Base-by-base conservation (phyloP, 2,329 filamentous ascomycete genomes). In the Fusarium sp. region DNA sequence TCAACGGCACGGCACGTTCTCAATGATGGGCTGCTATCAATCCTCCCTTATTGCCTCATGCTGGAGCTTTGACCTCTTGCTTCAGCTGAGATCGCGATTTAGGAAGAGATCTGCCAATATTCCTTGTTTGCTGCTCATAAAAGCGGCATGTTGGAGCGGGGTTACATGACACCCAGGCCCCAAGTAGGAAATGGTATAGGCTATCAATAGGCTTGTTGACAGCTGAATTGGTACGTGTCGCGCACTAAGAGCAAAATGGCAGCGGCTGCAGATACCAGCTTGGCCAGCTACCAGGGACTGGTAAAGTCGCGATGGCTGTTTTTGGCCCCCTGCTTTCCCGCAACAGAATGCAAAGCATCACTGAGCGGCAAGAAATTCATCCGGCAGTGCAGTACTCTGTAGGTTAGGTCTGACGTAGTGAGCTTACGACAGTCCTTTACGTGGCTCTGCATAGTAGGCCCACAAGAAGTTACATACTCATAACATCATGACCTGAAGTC, bases 281-380 rank as follows among this genome's bases (percentile, higher is more conserved):
- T 19, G 16, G 16, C 8, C 12, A n/a, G 9, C 4, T 6, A 10
- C 11, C 45, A 21, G 29, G 29, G 29, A 23, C 21, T 19, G 5
- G 3, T 19, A 9, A 23, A 23, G 21, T 23, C 29, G 8, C 21
- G 15, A 33, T n/a, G n/a, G 16, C 21, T 23, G 15, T 1, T 12
- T 14, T 33, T 23, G n/a, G n/a, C n/a, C n/a, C n/a, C n/a, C n/a
- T n/a, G n/a, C n/a, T n/a, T n/a, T n/a, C n/a, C n/a, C n/a, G n/a
- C n/a, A n/a, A n/a, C n/a, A n/a, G n/a, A n/a, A n/a, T n/a, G n/a
- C n/a, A n/a, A n/a, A n/a, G 42, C 11, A 14, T 44, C 0, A 4
- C 9, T 4, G 4, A n/a, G 27, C 11, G 15, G 7, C 15, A 18
- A 18, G 4, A 2, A 14, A n/a, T 14, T 18, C 4, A 12, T 12